Evolutionary conservation across 2,329 filamentous ascomycete genomes (phyloP), one percentile per base, ranked within the genome.

Genomic region (Colletotrichum lini): DNA sequence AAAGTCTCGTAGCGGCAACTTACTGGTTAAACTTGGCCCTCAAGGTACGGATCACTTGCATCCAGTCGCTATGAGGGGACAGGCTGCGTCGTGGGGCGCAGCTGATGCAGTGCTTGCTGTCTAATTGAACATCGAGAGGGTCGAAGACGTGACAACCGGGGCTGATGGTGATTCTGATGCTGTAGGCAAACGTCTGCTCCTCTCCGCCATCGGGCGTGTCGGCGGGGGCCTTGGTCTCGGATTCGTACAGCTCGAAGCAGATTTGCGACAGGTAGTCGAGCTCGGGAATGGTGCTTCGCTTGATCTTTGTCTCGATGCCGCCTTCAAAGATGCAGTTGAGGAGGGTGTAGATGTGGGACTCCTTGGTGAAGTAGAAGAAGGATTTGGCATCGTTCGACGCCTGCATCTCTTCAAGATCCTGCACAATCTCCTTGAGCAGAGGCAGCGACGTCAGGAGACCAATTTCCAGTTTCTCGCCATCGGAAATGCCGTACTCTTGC

Each of bases 321-420:
- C 97, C 96, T 81, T 99, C 96, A 35, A 99, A 89, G 76, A 99
- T 98, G 80, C 96, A 98, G 81, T 99, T 99, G 70, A 99, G 89
- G 6, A 99, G 88, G 6, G 96, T 99, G 84, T 99, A 99, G 74
- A 99, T 98, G 80, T 99, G 96, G 0, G 94, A 98, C 82, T 99
- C 96, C 82, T 99, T 99, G 74, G 96, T 99, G 82, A 99, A 99
- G 84, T 99, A 99, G 83, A 98, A 94, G 85, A 98, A 98, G 2
- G 93, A 96, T 80, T 98, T 98, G 54, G 95, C 95, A 75, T 97
- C 94, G 64, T 96, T 92, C 0, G 94, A 97, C 4, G 96, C 96
- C 82, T 99, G 96, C 82, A 98, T 94, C 82, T 98, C 95, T 83
- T 99, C 97, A 2, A 99, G 88, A 77, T 99, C 96, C 78, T 95